Evolutionary conservation across 805 yeast genomes (phyloP).

Genomic region (Wickerhamiella sergipiensis): DNA sequence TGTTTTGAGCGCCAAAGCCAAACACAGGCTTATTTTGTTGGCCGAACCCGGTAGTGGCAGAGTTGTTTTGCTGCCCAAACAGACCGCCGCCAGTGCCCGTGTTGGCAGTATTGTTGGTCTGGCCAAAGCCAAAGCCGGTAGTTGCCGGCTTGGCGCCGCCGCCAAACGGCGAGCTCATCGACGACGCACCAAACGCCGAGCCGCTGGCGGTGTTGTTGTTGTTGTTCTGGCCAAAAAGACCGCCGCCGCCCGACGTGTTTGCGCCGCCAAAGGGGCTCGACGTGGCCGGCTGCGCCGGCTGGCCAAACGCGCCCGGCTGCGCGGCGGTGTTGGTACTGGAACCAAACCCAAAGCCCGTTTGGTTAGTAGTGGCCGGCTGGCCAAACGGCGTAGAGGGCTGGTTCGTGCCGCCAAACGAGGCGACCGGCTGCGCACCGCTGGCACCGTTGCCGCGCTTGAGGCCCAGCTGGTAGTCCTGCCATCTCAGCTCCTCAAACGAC

Average conservation of each 20-base stretch:
- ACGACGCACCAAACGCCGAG: not conserved
- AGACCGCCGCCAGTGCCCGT: constrained; percentile 11
- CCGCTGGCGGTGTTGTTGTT: not conserved
- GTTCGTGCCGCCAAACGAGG: not conserved
- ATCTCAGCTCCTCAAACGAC: constrained; percentile 79
- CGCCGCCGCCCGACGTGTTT: not conserved
- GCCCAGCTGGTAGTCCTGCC: constrained; percentile 71
- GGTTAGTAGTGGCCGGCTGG: not conserved
- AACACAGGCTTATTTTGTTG: constrained; percentile 12
- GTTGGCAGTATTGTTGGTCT: not conserved
- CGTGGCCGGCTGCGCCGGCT: constrained; percentile 2
- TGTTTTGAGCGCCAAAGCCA: constrained; percentile 20
- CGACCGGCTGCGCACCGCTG: constrained; percentile 1
- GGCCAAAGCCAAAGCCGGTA: constrained; percentile 6
- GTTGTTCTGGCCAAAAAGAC: not conserved
- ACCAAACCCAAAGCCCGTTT: constrained; percentile 14
- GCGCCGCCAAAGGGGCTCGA: constrained; percentile 1
- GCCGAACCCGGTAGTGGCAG: constrained; percentile 4
- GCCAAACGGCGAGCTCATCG: constrained; percentile 5
- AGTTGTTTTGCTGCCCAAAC: constrained; percentile 8
- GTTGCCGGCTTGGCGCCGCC: not conserved
- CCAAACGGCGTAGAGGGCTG: constrained; percentile 5
- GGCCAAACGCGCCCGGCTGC: constrained; percentile 2
- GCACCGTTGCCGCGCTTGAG: constrained; percentile 44
- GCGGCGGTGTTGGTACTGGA: not conserved